A percentile compares a stretch with the other conserved stretches of the same genome.
These are phyloP conservation scores for Parasitella parasitica DNA, from an alignment of 371 early-diverging fungal species.

Conservation along the genomic window DNA sequence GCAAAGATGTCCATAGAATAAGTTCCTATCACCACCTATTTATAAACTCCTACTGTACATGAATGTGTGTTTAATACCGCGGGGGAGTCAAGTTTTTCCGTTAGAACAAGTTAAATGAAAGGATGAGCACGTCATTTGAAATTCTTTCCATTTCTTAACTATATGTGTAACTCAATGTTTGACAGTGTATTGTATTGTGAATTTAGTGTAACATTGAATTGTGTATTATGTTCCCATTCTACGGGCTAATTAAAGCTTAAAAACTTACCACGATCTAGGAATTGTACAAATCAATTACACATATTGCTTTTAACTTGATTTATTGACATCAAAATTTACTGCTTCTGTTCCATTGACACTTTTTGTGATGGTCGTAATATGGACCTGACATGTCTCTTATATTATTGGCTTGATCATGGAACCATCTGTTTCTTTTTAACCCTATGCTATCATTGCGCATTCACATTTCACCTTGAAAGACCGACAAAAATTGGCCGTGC, in stretches of 20 bases:
- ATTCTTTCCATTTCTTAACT: neutral
- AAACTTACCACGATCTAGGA: conserved; percentile 21
- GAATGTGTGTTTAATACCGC: conserved; percentile 3
- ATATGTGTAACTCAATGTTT: conserved; percentile 17
- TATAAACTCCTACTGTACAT: neutral
- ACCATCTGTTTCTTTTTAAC: neutral
- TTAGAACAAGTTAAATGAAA: conserved; percentile 6
- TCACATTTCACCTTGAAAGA: too few relatives aligned
- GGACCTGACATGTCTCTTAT: too few relatives aligned
- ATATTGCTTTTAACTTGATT: too few relatives aligned
- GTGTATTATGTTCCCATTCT: conserved; percentile 17
- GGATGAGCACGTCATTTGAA: conserved; percentile 17
- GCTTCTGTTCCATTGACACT: too few relatives aligned
- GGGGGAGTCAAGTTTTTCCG: conserved; percentile 7
- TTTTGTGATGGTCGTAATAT: too few relatives aligned
- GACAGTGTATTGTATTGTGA: conserved; percentile 11
- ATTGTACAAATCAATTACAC: conserved; percentile 21
- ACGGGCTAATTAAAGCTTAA: conserved; percentile 10
- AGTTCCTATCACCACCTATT: neutral
- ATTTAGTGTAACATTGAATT: neutral
- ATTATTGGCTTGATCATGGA: neutral
- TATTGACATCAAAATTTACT: too few relatives aligned
- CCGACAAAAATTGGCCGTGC: neutral
- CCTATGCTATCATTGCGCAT: neutral
- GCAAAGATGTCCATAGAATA: neutral